These are phyloP conservation scores for Sisymbrium irio DNA, from an alignment of 345 rosid species.

Conservation along the genomic window DNA sequence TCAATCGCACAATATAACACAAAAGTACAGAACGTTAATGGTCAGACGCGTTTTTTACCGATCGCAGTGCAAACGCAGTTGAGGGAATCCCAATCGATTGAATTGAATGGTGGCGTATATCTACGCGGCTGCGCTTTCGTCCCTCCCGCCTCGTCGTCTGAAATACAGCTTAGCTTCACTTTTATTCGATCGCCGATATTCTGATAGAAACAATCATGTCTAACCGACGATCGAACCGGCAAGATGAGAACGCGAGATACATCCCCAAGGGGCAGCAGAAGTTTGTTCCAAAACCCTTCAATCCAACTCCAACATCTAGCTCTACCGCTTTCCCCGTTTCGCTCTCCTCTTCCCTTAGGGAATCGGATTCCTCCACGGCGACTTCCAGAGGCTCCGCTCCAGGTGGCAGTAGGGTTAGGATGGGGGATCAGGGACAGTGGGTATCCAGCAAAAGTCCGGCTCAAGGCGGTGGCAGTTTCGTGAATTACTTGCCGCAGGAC, in stretches of 20 bases:
- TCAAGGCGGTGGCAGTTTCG: constrained; percentile 53
- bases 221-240: constrained; percentile 39
- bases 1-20: background rate
- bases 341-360: constrained; percentile 64
- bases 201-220: constrained; percentile 42
- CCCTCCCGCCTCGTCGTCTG: constrained; percentile 9
- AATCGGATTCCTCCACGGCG: constrained; percentile 37
- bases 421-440: constrained; percentile 48
- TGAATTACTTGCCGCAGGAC: constrained; percentile 88
- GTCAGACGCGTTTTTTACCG: background rate
- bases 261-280: constrained; percentile 40
- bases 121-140: background rate
- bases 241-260: constrained; percentile 34
- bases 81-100: constrained; percentile 6
- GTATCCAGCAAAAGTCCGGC: constrained; percentile 36
- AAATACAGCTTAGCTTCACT: background rate
- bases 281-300: constrained; percentile 49
- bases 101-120: background rate
- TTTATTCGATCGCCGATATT: constrained; percentile 7
- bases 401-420: constrained; percentile 37
- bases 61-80: background rate
- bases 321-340: constrained; percentile 39
- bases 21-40: background rate
- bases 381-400: constrained; percentile 29
- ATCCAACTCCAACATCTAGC: constrained; percentile 19